Evolutionary conservation across 164 flowering plant genomes (phyloP).

Genomic region (Berberis thunbergii): DNA sequence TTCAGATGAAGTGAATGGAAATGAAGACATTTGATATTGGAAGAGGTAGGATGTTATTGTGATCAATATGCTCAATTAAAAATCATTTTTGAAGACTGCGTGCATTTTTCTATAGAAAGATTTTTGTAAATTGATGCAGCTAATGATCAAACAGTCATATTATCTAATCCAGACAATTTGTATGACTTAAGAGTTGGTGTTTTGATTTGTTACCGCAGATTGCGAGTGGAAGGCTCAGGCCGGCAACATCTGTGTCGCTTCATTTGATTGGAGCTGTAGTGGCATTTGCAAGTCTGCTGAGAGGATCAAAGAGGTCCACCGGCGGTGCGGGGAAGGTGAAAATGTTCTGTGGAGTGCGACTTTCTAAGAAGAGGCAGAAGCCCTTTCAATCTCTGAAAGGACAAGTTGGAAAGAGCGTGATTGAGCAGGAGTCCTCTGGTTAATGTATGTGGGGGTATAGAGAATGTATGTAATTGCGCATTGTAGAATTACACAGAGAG

Average conservation of each 20-base stretch:
- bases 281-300: constrained; percentile 87
- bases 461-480: constrained; percentile 20
- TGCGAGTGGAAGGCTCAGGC: constrained; percentile 99
- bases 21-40: too few relatives aligned
- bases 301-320: constrained; percentile 86
- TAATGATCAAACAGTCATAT: too few relatives aligned
- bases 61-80: too few relatives aligned
- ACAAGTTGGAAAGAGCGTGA: constrained; percentile 14
- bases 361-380: constrained; percentile 23
- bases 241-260: constrained; percentile 86
- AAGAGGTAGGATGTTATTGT: too few relatives aligned
- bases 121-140: too few relatives aligned
- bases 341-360: constrained; percentile 62
- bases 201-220: constrained; percentile 36
- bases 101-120: too few relatives aligned
- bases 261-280: constrained; percentile 96
- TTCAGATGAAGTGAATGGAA: too few relatives aligned
- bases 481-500: constrained; percentile 22
- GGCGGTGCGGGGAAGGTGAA: constrained; percentile 85
- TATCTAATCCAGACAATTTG: too few relatives aligned
- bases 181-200: constrained; percentile 1
- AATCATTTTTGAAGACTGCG: too few relatives aligned
- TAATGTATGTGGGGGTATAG: constrained; percentile 13
- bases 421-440: constrained; percentile 9
- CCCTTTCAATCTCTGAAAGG: constrained; percentile 30